phyloP scores from a whole-genome alignment of 331 rosid genomes.

The Quercus lobata region DNA sequence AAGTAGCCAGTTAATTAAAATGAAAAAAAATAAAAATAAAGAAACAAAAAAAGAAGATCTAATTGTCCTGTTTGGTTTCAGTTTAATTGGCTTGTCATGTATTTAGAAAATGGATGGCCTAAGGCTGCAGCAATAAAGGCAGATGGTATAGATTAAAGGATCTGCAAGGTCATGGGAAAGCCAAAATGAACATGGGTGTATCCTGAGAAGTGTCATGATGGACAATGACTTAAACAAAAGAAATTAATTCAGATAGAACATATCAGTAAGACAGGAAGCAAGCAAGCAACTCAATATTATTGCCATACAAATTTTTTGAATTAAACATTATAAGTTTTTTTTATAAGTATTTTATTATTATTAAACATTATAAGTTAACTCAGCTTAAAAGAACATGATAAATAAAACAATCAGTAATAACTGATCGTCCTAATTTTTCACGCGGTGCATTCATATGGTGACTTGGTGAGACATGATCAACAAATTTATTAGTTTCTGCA shows the following conservation, averaged over 20 bases:
- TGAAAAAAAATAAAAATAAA: no score
- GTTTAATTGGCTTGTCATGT: background rate
- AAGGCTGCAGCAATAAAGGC: background rate
- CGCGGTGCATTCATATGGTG: background rate
- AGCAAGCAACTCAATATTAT: background rate
- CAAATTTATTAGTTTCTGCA: background rate
- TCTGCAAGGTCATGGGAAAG: background rate
- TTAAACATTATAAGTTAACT: background rate
- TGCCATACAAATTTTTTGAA: background rate
- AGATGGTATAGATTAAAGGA: background rate
- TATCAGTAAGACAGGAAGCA: background rate
- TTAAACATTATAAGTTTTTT: background rate
- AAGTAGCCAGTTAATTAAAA: background rate
- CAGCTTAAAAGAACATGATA: background rate
- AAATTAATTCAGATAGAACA: background rate
- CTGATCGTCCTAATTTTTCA: background rate
- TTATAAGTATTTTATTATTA: no score
- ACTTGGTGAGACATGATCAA: background rate
- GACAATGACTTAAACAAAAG: background rate
- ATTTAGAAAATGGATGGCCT: background rate
- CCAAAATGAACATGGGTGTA: background rate
- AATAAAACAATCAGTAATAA: background rate
- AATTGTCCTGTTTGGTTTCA: background rate
- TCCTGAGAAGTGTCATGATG: background rate
- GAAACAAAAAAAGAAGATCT: background rate